Conservation (phyloP, 2,329 filamentous ascomycete species). For the Dryadomyces sulphureus region DNA sequence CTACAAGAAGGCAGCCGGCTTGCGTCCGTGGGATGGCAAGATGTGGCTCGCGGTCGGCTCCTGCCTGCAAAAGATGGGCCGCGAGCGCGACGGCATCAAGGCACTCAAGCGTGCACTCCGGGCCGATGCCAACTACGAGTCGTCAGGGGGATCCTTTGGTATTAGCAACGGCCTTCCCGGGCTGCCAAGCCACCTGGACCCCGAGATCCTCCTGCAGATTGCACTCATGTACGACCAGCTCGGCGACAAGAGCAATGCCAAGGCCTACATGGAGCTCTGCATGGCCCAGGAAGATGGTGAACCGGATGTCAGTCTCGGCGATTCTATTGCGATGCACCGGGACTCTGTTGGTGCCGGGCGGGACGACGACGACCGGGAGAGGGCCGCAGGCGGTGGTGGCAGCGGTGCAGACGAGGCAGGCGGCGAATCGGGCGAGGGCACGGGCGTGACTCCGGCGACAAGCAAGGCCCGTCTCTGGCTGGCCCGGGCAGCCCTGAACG, state of each 20-base stretch:
- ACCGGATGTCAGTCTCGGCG: slow-evolving; percentile 21
- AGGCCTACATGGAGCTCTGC: slow-evolving; percentile 90
- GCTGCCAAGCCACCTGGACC: slow-evolving; percentile 56
- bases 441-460: slow-evolving; percentile 81
- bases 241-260: slow-evolving; percentile 63
- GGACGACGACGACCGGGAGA: slow-evolving; percentile 22
- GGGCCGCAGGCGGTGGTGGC: slow-evolving; percentile 6
- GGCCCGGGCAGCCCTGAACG: slow-evolving; percentile 63
- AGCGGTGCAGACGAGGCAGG: slow-evolving; percentile 9
- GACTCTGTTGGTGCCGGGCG: slow-evolving; percentile 23
- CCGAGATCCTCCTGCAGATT: slow-evolving; percentile 81
- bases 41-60: slow-evolving; percentile 97
- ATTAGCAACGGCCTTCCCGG: slow-evolving; percentile 24
- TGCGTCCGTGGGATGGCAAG: slow-evolving; percentile 92
- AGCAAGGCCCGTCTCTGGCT: slow-evolving; percentile 92
- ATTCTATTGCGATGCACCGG: slow-evolving; percentile 39
- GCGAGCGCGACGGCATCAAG: slow-evolving; percentile 82
- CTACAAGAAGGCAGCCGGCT: slow-evolving; percentile 84
- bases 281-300: slow-evolving; percentile 80
- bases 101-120: slow-evolving; percentile 84
- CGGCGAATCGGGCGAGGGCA: slow-evolving; percentile 32
- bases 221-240: slow-evolving; percentile 77
- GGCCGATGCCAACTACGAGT: slow-evolving; percentile 73
- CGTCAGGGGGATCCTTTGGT: slow-evolving; percentile 36
- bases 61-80: slow-evolving; percentile 79